Conservation (phyloP, 2,329 filamentous ascomycete genomes). For the Atkinsonella hypoxylon region DNA sequence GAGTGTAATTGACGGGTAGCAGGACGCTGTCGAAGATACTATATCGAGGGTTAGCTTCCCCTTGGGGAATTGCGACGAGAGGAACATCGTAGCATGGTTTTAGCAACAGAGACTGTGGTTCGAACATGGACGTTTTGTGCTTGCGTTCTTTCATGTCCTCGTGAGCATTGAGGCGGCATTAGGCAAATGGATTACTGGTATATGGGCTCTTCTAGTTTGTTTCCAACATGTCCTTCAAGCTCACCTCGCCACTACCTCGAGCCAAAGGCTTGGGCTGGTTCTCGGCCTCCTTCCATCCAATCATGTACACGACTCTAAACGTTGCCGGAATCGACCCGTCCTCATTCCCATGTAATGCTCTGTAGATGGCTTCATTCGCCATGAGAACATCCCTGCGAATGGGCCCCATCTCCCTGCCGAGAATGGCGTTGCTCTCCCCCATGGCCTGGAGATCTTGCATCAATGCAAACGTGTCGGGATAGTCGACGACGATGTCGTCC, state of each 20-base stretch:
- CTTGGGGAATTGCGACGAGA: not conserved
- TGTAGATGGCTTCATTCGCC: slow-evolving; percentile 81
- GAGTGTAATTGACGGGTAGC: slow-evolving; percentile 30
- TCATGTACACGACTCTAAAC: slow-evolving; percentile 95
- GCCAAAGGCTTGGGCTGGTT: slow-evolving; percentile 69
- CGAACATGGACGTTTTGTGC: not conserved
- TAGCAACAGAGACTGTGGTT: too few relatives aligned
- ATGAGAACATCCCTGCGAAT: slow-evolving; percentile 75
- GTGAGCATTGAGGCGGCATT: too few relatives aligned
- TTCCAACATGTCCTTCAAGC: slow-evolving; percentile 69
- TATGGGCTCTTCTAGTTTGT: slow-evolving; percentile 22
- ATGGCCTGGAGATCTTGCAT: slow-evolving; percentile 94
- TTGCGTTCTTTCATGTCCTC: not conserved
- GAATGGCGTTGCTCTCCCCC: slow-evolving; percentile 85
- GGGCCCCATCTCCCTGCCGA: slow-evolving; percentile 69
- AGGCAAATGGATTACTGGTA: not conserved
- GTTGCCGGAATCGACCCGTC: slow-evolving; percentile 75
- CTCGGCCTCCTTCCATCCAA: slow-evolving; percentile 84
- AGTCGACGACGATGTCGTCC: slow-evolving; percentile 94
- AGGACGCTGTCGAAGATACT: not conserved
- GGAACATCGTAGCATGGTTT: not conserved
- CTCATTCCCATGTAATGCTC: slow-evolving; percentile 71
- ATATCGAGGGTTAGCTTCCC: too few relatives aligned
- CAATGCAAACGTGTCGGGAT: slow-evolving; percentile 75
- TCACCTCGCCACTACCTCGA: slow-evolving; percentile 76